Evolutionary conservation across 1,284 basidiomycete genomes (phyloP).

Genomic region (Apiotrichum domesticum): DNA sequence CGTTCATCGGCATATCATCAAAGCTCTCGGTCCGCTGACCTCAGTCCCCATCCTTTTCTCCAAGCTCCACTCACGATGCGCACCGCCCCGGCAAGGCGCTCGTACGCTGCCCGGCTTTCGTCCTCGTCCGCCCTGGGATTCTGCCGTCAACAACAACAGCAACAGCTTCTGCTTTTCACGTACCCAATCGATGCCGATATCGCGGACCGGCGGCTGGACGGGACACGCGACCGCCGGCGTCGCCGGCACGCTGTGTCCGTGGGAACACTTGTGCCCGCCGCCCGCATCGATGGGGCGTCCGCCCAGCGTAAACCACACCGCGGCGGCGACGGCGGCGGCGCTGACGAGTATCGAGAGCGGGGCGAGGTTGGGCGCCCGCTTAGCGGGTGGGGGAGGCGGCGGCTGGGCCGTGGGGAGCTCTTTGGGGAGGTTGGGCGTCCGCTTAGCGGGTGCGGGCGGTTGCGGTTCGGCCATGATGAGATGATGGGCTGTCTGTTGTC

Average conservation of each 20-base stretch:
- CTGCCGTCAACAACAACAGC: conserved; percentile 1
- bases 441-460: too few relatives aligned
- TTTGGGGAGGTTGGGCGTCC: too few relatives aligned
- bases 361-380: too few relatives aligned
- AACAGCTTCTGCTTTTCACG: neutral
- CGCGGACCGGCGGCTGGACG: conserved; percentile 4
- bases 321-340: too few relatives aligned
- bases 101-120: conserved; percentile 8
- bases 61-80: conserved; percentile 1
- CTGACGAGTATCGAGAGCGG: too few relatives aligned
- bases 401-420: too few relatives aligned
- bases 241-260: neutral
- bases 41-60: neutral
- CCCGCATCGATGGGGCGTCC: too few relatives aligned
- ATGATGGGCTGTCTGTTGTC: too few relatives aligned
- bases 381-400: too few relatives aligned
- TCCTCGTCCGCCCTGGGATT: neutral
- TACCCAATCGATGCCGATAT: conserved; percentile 7
- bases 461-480: too few relatives aligned
- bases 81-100: conserved; percentile 9
- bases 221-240: conserved; percentile 8
- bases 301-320: too few relatives aligned
- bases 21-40: conserved; percentile 9
- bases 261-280: neutral
- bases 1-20: conserved; percentile 19